phyloP scores from a whole-genome alignment of 164 flowering plant species.

The Piper betle region DNA sequence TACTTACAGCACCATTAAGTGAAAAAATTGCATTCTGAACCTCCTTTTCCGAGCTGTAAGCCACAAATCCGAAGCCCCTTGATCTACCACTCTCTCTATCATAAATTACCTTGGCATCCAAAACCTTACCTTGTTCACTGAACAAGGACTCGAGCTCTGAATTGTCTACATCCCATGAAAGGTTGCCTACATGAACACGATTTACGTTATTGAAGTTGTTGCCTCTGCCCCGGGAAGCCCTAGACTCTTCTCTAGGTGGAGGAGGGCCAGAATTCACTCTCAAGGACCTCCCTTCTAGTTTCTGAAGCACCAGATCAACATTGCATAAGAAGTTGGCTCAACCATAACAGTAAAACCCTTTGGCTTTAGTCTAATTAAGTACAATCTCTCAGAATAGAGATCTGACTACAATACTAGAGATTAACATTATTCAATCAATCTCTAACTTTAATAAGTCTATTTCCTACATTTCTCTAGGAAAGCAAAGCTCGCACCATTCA shows the following conservation, averaged over 20 bases:
- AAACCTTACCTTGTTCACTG: conserved; percentile 76
- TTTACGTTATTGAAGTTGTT: conserved; percentile 14
- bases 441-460: too few species aligned
- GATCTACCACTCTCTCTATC: conserved; percentile 89
- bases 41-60: conserved; percentile 59
- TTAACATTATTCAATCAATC: too few species aligned
- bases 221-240: conserved; percentile 11
- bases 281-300: conserved; percentile 34
- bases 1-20: conserved; percentile 73
- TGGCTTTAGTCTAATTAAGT: not conserved
- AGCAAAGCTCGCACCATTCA: too few species aligned
- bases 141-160: conserved; percentile 55
- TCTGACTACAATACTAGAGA: too few species aligned
- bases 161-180: conserved; percentile 86
- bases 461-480: too few species aligned
- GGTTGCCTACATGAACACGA: conserved; percentile 70
- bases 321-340: not conserved
- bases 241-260: conserved; percentile 26
- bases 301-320: conserved; percentile 13
- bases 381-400: too few species aligned
- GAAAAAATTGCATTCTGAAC: conserved; percentile 57
- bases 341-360: not conserved
- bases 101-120: conserved; percentile 76
- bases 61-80: conserved; percentile 94
- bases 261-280: conserved; percentile 54